Percentiles rank a stretch among this genome's conserved stretches.
These are phyloP conservation scores for Escallonia rubra DNA, from an alignment of 129 eudicot species.

Conservation along the genomic window DNA sequence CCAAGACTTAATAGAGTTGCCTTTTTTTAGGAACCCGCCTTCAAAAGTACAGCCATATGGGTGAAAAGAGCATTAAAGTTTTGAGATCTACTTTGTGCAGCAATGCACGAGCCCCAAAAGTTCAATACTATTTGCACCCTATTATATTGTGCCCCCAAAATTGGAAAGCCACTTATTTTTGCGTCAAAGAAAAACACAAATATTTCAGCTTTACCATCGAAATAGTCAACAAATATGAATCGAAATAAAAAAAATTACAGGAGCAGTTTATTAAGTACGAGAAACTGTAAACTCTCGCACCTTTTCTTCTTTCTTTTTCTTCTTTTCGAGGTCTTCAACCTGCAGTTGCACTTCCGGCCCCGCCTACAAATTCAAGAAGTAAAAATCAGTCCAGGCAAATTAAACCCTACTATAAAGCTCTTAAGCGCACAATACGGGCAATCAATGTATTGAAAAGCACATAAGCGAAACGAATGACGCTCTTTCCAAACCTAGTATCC, in stretches of 20 bases:
- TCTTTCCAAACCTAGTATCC: too few species aligned
- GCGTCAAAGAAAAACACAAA: not conserved
- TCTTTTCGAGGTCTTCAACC: conserved; percentile 52
- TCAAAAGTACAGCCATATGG: too few species aligned
- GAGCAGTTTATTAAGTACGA: not conserved
- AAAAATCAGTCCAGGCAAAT: not conserved
- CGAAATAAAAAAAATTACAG: not conserved
- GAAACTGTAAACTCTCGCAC: conserved; percentile 8
- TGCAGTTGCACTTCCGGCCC: conserved; percentile 2
- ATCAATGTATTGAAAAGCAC: too few species aligned
- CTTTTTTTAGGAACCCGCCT: too few species aligned
- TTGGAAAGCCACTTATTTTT: not conserved
- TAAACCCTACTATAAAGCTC: not conserved
- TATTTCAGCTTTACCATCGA: not conserved
- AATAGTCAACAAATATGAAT: not conserved
- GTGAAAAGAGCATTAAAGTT: too few species aligned
- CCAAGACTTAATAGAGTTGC: too few species aligned
- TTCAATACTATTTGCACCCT: too few species aligned
- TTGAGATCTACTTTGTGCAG: too few species aligned
- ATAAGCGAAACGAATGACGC: too few species aligned
- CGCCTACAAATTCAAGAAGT: not conserved
- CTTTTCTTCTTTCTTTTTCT: conserved; percentile 78
- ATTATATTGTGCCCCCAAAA: too few species aligned
- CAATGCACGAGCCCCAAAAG: too few species aligned
- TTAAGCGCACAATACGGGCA: too few species aligned